Evolutionary conservation across 306 rosid species (phyloP), one percentile per base, ranked within the genome.

Genomic region (Canavalia ensiformis): DNA sequence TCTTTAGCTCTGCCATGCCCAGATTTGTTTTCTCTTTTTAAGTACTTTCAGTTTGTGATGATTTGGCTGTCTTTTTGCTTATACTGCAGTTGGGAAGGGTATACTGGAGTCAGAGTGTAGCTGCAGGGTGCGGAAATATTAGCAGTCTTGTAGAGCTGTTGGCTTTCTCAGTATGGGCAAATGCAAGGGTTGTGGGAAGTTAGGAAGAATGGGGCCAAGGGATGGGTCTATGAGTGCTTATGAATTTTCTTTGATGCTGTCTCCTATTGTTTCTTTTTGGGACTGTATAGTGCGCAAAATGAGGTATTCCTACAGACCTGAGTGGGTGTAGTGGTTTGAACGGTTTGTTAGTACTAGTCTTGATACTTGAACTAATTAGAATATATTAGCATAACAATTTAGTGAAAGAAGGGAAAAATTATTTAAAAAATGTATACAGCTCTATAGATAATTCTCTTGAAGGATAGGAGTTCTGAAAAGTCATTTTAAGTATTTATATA

Each of bases 291-390:
- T 93, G 69, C 95, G 98, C 86, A 96, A 96, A 84, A 93, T 92
- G 99, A 96, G 97, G 93, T 96, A 96, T 73, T 96, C 97, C 72
- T 96, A 83, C 89, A 90, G 93, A 86, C 99, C 99, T 78, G 98
- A 93, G 94, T 96, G 98, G 99, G 98, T 96, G 97, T 96, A 96
- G 97, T 81, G 76, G 81, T 83, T 81, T 55, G 81, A 80, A 42
- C 65, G 39, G 31, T 66, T 77, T 79, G 11, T 76, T 88, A 90
- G 88, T 77, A 73, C 31, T 79, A 82, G 80, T 82, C 82, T 85
- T 56, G 28, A 87, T 81, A 82, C 85, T 74, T 75, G 63, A 79
- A 83, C 77, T 81, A 66, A 80, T 90, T 85, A 78, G 81, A 87
- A 60, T 82, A 81, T 81, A 69, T 84, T 83, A 85, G 82, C 80